Evolutionary conservation across 1,284 basidiomycete genomes (phyloP).

Genomic region (Heliocybe sulcata): DNA sequence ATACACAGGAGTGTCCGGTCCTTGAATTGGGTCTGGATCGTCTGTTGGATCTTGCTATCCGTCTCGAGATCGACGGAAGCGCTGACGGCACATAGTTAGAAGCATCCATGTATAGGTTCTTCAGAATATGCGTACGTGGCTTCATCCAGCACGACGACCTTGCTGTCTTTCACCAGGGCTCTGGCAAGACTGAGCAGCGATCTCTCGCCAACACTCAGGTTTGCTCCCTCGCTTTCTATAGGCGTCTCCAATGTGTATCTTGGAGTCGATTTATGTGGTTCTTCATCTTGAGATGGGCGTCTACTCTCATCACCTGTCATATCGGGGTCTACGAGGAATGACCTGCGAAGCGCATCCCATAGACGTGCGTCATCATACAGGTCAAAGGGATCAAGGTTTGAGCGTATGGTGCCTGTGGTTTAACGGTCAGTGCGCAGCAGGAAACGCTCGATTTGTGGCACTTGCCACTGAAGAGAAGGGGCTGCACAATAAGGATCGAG

Average conservation of each 20-base stretch:
- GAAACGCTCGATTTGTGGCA: background rate
- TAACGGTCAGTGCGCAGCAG: no score
- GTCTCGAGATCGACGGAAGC: constrained; percentile 51
- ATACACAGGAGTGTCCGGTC: constrained; percentile 23
- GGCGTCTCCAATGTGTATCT: constrained; percentile 25
- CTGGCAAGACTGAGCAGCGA: constrained; percentile 72
- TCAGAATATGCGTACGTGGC: constrained; percentile 12
- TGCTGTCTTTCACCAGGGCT: constrained; percentile 64
- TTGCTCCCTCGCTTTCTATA: constrained; percentile 36
- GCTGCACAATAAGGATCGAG: constrained; percentile 21
- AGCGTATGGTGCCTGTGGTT: constrained; percentile 44
- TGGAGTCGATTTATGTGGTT: background rate
- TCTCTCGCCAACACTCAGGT: constrained; percentile 74
- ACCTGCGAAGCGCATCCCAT: background rate
- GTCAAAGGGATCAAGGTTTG: constrained; percentile 53
- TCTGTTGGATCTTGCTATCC: constrained; percentile 53
- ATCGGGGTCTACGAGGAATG: constrained; percentile 1
- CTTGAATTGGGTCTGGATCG: constrained; percentile 40
- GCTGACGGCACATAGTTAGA: constrained; percentile 10
- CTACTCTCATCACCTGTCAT: background rate
- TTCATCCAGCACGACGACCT: constrained; percentile 59
- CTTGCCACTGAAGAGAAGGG: constrained; percentile 40
- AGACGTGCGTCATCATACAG: constrained; percentile 1
- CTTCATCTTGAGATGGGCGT: no score
- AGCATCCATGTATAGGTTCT: no score